A percentile compares a stretch with the other conserved stretches of the same genome.
These are phyloP conservation scores for Metroxylon sagu DNA, from an alignment of 176 grass and related monocot species.

Conservation along the genomic window DNA sequence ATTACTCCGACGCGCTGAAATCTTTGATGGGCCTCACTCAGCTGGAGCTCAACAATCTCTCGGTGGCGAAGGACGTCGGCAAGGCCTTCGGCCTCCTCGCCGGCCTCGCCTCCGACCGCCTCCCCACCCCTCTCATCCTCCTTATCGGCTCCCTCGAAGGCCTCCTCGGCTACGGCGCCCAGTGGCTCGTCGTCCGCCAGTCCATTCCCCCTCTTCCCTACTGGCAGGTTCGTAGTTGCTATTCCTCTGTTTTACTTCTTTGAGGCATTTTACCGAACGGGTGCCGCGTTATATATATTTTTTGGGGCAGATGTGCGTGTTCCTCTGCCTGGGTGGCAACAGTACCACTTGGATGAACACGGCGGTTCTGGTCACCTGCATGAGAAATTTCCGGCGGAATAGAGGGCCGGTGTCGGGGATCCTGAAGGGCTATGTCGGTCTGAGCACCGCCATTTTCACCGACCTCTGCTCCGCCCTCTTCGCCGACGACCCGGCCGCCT, in stretches of 20 bases:
- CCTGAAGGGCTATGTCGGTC: slow-evolving; percentile 86
- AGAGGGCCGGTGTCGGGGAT: slow-evolving; percentile 68
- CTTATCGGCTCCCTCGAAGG: slow-evolving; percentile 85
- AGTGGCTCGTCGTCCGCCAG: slow-evolving; percentile 71
- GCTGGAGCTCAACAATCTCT: slow-evolving; percentile 88
- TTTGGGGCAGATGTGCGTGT: slow-evolving; percentile 68
- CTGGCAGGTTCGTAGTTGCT: slow-evolving; percentile 39
- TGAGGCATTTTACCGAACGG: slow-evolving; percentile 4
- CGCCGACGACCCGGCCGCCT: slow-evolving; percentile 56
- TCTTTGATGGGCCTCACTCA: slow-evolving; percentile 81
- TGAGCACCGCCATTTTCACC: slow-evolving; percentile 96
- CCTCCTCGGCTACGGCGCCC: slow-evolving; percentile 71
- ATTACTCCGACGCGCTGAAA: slow-evolving; percentile 86
- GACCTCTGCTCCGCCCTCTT: slow-evolving; percentile 84
- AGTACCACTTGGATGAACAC: slow-evolving; percentile 99
- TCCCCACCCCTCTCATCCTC: slow-evolving; percentile 75
- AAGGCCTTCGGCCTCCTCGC: slow-evolving; percentile 95
- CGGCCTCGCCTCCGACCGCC: slow-evolving; percentile 76
- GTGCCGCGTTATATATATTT: background rate
- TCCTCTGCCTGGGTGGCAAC: slow-evolving; percentile 93
- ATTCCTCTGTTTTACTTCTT: background rate
- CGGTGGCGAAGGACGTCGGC: slow-evolving; percentile 95
- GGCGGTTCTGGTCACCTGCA: slow-evolving; percentile 92
- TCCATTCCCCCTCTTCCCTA: slow-evolving; percentile 64
- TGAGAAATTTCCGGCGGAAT: slow-evolving; percentile 87